phyloP scores from a whole-genome alignment of 2,329 filamentous ascomycete genomes.

The Rhynchosporium secalis region DNA sequence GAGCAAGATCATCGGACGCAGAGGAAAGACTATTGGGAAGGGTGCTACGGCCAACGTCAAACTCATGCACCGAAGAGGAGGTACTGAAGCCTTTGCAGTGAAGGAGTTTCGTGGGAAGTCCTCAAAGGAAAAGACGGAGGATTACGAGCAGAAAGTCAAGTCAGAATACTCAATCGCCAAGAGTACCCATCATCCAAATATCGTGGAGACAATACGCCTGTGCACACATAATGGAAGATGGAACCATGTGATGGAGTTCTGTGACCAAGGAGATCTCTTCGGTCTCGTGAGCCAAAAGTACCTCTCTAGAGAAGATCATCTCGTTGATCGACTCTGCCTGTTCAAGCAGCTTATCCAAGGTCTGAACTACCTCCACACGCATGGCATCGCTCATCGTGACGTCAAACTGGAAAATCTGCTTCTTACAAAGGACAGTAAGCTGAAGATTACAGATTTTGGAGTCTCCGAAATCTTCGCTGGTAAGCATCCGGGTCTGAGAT shows the following conservation, averaged over 20 bases:
- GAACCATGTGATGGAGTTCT: slow-evolving; percentile 95
- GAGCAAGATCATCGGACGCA: slow-evolving; percentile 68
- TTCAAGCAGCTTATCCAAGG: slow-evolving; percentile 89
- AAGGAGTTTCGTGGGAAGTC: slow-evolving; percentile 83
- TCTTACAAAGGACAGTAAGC: slow-evolving; percentile 73
- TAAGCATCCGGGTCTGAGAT: slow-evolving; percentile 74
- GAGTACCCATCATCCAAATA: slow-evolving; percentile 81
- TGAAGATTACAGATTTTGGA: slow-evolving; percentile 92
- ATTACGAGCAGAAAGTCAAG: slow-evolving; percentile 88
- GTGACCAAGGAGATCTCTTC: slow-evolving; percentile 78
- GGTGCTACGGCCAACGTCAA: slow-evolving; percentile 82
- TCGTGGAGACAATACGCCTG: slow-evolving; percentile 72
- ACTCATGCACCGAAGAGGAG: slow-evolving; percentile 73
- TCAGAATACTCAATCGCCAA: slow-evolving; percentile 88
- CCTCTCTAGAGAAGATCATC: slow-evolving; percentile 62
- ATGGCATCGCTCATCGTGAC: slow-evolving; percentile 87
- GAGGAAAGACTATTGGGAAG: slow-evolving; percentile 75
- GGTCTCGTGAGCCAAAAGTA: slow-evolving; percentile 70
- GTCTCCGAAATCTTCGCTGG: slow-evolving; percentile 84
- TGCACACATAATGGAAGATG: slow-evolving; percentile 74
- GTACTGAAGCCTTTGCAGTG: slow-evolving; percentile 71
- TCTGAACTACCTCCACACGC: slow-evolving; percentile 75
- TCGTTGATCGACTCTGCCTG: slow-evolving; percentile 73
- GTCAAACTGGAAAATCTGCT: slow-evolving; percentile 89
- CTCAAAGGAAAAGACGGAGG: slow-evolving; percentile 65